A percentile compares a stretch with the other conserved stretches of the same genome.
Conservation (phyloP, 257 asterid genomes). For the Rehmannia glutinosa region DNA sequence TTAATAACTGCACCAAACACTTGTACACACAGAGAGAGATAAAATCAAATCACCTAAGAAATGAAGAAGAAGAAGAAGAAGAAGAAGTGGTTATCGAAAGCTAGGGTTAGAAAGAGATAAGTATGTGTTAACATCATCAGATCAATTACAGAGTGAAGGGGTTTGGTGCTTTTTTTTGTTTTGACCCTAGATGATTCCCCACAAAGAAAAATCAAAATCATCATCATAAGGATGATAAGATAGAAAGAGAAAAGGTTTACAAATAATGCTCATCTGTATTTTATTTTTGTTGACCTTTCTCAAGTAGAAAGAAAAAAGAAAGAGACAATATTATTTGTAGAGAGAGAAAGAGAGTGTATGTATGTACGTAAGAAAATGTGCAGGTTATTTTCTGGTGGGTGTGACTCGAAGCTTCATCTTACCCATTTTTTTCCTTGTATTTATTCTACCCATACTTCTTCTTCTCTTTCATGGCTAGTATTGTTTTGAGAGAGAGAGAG, state of each 20-base stretch:
- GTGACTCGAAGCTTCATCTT: too few relatives aligned
- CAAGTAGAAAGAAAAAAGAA: neutral
- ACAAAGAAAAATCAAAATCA: neutral
- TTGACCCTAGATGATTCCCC: constrained; percentile 11
- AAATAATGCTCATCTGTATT: neutral
- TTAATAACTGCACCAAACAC: too few relatives aligned
- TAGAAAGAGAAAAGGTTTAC: constrained; percentile 1
- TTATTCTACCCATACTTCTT: too few relatives aligned
- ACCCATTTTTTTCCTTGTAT: too few relatives aligned
- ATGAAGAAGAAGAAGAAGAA: too few relatives aligned
- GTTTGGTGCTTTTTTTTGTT: constrained; percentile 17
- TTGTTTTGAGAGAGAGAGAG: too few relatives aligned
- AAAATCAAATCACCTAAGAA: too few relatives aligned
- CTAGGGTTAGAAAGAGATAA: neutral
- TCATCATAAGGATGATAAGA: constrained; percentile 21
- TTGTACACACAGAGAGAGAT: too few relatives aligned
- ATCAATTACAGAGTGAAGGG: neutral
- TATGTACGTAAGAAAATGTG: neutral
- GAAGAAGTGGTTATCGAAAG: too few relatives aligned
- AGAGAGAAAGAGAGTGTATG: constrained; percentile 20
- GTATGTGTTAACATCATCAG: neutral
- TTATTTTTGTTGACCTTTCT: constrained; percentile 38
- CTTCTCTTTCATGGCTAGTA: too few relatives aligned
- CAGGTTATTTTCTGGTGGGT: too few relatives aligned
- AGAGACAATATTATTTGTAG: constrained; percentile 14